A percentile compares a stretch with the other conserved stretches of the same genome.
Evolutionary conservation across 768 basidiomycete genomes (phyloP).

Genomic region (Rhizopogon vesiculosus): DNA sequence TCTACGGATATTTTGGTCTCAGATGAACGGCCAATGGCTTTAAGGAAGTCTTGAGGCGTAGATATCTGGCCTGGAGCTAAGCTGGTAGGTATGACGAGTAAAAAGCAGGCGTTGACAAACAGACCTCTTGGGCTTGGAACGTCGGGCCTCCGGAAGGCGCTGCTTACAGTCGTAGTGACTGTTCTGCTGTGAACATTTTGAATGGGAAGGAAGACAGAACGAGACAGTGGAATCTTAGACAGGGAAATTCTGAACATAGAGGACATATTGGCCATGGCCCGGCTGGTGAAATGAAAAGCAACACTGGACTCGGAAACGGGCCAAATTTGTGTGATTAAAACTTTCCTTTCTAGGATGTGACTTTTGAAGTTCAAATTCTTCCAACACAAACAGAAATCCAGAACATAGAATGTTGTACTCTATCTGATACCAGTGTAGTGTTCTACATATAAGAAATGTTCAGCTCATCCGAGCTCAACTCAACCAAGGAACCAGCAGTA

Average conservation of each 20-base stretch:
- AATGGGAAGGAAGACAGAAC: constrained; percentile 26
- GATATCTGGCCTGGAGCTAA: constrained; percentile 39
- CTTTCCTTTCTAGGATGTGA: no score
- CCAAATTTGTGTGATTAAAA: no score
- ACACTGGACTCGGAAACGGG: not conserved
- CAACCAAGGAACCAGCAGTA: not conserved
- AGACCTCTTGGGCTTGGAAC: constrained; percentile 21
- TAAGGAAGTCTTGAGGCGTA: constrained; percentile 62
- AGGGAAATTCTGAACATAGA: not conserved
- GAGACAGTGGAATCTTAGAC: not conserved
- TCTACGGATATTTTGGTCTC: constrained; percentile 62
- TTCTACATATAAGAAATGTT: not conserved
- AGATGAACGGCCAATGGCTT: constrained; percentile 64
- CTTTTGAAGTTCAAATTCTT: no score
- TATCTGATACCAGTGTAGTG: no score
- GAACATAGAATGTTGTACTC: no score
- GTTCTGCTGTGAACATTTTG: constrained; percentile 32
- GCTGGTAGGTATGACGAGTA: constrained; percentile 3
- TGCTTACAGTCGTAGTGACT: not conserved
- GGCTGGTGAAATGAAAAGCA: not conserved
- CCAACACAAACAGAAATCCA: no score
- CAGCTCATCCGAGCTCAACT: not conserved
- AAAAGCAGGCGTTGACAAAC: not conserved
- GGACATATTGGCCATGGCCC: not conserved
- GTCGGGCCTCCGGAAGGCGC: constrained; percentile 9